A percentile compares a stretch with the other conserved stretches of the same genome.
These are phyloP conservation scores for Camellia sinensis DNA, from an alignment of 148 eudicot genomes.

Conservation along the genomic window DNA sequence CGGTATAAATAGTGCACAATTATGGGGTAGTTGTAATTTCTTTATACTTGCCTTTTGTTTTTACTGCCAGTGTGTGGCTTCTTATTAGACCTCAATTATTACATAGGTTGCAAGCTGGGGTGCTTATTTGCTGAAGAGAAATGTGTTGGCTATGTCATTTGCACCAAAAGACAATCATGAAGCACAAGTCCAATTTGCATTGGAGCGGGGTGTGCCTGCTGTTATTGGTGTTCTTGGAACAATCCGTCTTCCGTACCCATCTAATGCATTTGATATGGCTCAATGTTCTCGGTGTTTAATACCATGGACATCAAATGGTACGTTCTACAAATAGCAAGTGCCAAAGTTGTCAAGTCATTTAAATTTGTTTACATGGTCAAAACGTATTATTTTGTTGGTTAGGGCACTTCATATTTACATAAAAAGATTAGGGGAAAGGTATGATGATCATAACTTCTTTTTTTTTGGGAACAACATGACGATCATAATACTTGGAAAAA, in stretches of 20 bases:
- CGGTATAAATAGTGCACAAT: not conserved
- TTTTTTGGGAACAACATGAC: too few species aligned
- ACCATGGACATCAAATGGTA: slow-evolving; percentile 71
- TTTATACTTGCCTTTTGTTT: too few species aligned
- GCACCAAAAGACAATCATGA: slow-evolving; percentile 81
- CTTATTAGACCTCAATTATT: not conserved
- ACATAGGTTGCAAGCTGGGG: slow-evolving; percentile 87
- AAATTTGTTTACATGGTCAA: not conserved
- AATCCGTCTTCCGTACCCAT: slow-evolving; percentile 67
- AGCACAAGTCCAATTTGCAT: slow-evolving; percentile 86
- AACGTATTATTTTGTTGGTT: not conserved
- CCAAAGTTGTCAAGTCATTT: not conserved
- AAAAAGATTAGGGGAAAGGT: not conserved
- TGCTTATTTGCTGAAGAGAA: slow-evolving; percentile 63
- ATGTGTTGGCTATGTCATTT: slow-evolving; percentile 76
- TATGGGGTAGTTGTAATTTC: too few species aligned
- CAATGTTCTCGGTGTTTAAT: slow-evolving; percentile 80
- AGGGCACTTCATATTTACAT: too few species aligned
- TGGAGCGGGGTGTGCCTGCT: slow-evolving; percentile 90
- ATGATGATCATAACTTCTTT: not conserved
- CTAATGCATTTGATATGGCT: slow-evolving; percentile 81
- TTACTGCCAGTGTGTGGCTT: not conserved
- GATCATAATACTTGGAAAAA: too few species aligned
- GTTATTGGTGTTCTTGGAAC: slow-evolving; percentile 78
- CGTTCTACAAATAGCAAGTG: not conserved